Percentiles rank a stretch among this genome's conserved stretches.
phyloP scores from a whole-genome alignment of 176 grass and related monocot genomes.

The sorghum (Sorghum bicolor) region Sorghum_bicolor_NCBIv3 NC_012878.2:5002001-5002500 shows the following conservation, averaged over 20 bases:
- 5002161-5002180: conserved; percentile 54
- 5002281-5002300: conserved; percentile 51
- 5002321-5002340: conserved; percentile 56
- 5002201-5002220: conserved; percentile 72
- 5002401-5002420: conserved; percentile 52
- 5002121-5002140: conserved; percentile 53
- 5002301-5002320: conserved; percentile 51
- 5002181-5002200: conserved; percentile 78
- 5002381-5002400: conserved; percentile 49
- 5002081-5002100: conserved; percentile 58
- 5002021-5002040: conserved; percentile 56
- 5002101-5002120: conserved; percentile 53
- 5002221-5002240: conserved; percentile 70
- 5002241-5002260: conserved; percentile 65
- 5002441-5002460: conserved; percentile 45
- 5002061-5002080: conserved; percentile 58
- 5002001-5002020: conserved; percentile 68
- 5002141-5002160: conserved; percentile 60
- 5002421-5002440: conserved; percentile 59
- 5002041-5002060: conserved; percentile 62
- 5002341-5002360: conserved; percentile 39
- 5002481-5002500: conserved; percentile 64
- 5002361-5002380: conserved; percentile 55
- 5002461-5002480: conserved; percentile 51
- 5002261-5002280: conserved; percentile 61